A percentile compares a stretch with the other conserved stretches of the same genome.
phyloP scores from a whole-genome alignment of 192 early-diverging fungal species.

The Cladochytrium replicatum region DNA sequence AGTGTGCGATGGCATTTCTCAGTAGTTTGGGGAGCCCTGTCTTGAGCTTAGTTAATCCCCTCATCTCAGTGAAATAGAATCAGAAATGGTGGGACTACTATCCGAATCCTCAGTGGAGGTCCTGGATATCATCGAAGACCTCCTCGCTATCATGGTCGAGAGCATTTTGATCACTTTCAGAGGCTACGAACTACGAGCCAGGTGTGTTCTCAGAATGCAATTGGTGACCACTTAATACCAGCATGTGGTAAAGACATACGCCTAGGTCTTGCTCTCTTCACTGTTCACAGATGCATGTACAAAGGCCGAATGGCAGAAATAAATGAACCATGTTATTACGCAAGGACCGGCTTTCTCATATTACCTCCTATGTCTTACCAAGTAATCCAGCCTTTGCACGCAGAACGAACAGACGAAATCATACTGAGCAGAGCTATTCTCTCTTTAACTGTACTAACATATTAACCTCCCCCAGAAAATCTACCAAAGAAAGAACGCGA shows the following conservation, averaged over 20 bases:
- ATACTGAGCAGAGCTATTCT: too few species aligned
- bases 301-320: constrained; percentile 35
- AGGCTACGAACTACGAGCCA: constrained; percentile 33
- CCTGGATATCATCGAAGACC: constrained; percentile 39
- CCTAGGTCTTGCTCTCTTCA: constrained; percentile 35
- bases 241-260: constrained; percentile 29
- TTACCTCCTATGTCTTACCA: constrained; percentile 37
- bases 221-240: neutral
- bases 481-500: constrained; percentile 24
- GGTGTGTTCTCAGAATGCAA: constrained; percentile 26
- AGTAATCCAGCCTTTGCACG: constrained; percentile 20
- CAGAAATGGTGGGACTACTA: constrained; percentile 64
- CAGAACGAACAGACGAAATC: too few species aligned
- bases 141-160: constrained; percentile 40
- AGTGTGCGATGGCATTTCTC: constrained; percentile 43
- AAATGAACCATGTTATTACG: constrained; percentile 48
- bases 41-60: neutral
- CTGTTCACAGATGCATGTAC: constrained; percentile 38
- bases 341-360: constrained; percentile 36
- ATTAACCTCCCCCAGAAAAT: too few species aligned
- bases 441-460: too few species aligned
- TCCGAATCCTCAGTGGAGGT: constrained; percentile 52
- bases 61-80: constrained; percentile 42
- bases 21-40: constrained; percentile 16
- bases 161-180: constrained; percentile 37